These are phyloP conservation scores for Astrothelium subdiscretum DNA, from an alignment of 495 filamentous ascomycete genomes.

Conservation along the genomic window DNA sequence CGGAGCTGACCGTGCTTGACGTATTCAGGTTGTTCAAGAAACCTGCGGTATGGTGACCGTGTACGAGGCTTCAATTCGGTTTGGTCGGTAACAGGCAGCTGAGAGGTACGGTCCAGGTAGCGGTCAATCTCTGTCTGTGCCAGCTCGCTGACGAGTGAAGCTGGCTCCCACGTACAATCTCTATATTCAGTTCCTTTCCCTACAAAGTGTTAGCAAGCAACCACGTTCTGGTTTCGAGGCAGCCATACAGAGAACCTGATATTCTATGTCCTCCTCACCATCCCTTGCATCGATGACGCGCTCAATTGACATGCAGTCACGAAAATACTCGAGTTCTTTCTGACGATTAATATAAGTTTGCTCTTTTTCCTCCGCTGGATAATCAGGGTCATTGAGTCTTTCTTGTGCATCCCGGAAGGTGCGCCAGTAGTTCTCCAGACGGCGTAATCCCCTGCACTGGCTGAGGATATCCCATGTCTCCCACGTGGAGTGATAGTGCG, in stretches of 20 bases:
- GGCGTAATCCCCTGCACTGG: constrained; percentile 63
- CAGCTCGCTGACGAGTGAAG: constrained; percentile 57
- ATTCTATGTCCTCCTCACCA: constrained; percentile 65
- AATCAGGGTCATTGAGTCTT: constrained; percentile 54
- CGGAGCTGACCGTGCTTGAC: constrained; percentile 76
- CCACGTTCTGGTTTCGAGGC: constrained; percentile 9
- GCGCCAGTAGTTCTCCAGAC: constrained; percentile 85
- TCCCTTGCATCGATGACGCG: constrained; percentile 74
- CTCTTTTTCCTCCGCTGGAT: constrained; percentile 77
- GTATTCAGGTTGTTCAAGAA: constrained; percentile 69
- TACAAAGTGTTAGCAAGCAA: constrained; percentile 20
- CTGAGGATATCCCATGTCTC: constrained; percentile 60
- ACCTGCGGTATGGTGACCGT: constrained; percentile 56
- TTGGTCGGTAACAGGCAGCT: constrained; percentile 62
- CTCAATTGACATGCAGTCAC: constrained; percentile 81
- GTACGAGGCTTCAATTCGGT: constrained; percentile 63
- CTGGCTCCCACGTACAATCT: constrained; percentile 80
- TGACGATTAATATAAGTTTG: constrained; percentile 85
- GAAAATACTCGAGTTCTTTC: constrained; percentile 66
- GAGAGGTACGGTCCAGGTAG: constrained; percentile 68
- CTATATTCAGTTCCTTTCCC: constrained; percentile 49
- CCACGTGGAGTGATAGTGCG: constrained; percentile 93
- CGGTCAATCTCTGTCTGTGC: constrained; percentile 83
- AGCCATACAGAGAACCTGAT: constrained; percentile 76
- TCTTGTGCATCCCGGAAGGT: constrained; percentile 67